Conservation (phyloP, 1,139 yeast genomes). For the Protomyces macrosporus region DNA sequence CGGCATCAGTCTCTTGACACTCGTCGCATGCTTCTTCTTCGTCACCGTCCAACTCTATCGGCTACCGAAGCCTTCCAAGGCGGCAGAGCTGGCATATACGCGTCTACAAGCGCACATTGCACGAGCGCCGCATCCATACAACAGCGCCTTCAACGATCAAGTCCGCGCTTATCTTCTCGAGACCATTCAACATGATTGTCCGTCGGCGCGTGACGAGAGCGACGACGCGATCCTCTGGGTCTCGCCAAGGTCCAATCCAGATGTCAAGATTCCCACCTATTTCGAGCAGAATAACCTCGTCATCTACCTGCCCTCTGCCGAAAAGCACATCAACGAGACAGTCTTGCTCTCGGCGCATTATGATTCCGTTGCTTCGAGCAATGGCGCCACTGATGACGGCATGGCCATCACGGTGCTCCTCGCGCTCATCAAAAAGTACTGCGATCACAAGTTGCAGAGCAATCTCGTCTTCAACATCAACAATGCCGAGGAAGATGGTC, state of each 20-base stretch:
- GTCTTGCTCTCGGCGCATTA: slow-evolving; percentile 76
- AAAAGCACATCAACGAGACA: slow-evolving; percentile 50
- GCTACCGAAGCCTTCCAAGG: slow-evolving; percentile 13
- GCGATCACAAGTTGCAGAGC: slow-evolving; percentile 55
- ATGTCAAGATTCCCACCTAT: slow-evolving; percentile 11
- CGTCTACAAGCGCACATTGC: slow-evolving; percentile 45
- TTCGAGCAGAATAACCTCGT: slow-evolving; percentile 19
- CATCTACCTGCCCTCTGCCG: slow-evolving; percentile 7
- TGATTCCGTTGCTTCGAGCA: slow-evolving; percentile 83
- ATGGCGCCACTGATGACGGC: slow-evolving; percentile 90
- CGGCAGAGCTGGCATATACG: slow-evolving; percentile 8
- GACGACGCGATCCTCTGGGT: slow-evolving; percentile 11
- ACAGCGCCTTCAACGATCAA: slow-evolving; percentile 65
- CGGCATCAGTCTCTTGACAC: slow-evolving; percentile 9
- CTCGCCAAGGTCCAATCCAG: neutral
- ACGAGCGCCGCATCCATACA: slow-evolving; percentile 65
- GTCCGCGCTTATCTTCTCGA: slow-evolving; percentile 63
- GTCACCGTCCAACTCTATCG: slow-evolving; percentile 11
- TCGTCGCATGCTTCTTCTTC: slow-evolving; percentile 13
- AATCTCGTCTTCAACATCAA: slow-evolving; percentile 79
- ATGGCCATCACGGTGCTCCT: slow-evolving; percentile 82
- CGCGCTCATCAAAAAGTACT: slow-evolving; percentile 56
- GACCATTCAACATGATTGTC: slow-evolving; percentile 6
- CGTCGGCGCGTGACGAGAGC: slow-evolving; percentile 10
- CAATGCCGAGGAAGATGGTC: slow-evolving; percentile 85